phyloP scores from a whole-genome alignment of 352 stramenopile species.

The Nothophytophthora sp. region DNA sequence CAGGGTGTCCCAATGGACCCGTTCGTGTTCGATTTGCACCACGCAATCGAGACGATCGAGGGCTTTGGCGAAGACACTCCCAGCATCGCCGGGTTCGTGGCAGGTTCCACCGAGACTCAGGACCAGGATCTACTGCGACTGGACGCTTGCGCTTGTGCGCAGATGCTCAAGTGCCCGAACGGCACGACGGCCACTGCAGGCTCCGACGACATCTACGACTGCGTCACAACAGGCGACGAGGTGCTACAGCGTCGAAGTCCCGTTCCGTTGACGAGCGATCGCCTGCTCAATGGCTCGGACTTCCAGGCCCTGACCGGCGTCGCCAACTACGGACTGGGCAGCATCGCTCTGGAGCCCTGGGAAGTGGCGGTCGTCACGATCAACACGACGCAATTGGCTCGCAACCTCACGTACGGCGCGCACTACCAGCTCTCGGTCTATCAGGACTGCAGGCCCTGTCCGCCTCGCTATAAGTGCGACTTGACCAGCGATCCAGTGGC shows the following conservation, averaged over 20 bases:
- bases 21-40: constrained; percentile 92
- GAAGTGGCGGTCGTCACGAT: constrained; percentile 94
- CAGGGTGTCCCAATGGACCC: constrained; percentile 84
- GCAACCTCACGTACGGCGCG: constrained; percentile 96
- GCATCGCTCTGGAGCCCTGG: constrained; percentile 80
- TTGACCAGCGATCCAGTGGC: constrained; percentile 26
- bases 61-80: constrained; percentile 84
- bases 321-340: constrained; percentile 47
- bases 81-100: constrained; percentile 70
- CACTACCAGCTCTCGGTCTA: constrained; percentile 97
- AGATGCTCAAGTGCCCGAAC: constrained; percentile 95
- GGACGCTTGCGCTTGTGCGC: constrained; percentile 93
- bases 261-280: constrained; percentile 58
- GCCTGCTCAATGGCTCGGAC: constrained; percentile 59
- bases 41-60: constrained; percentile 86
- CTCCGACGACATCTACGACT: constrained; percentile 84
- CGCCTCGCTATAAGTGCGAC: constrained; percentile 91
- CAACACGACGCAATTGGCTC: constrained; percentile 87
- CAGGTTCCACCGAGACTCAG: constrained; percentile 18
- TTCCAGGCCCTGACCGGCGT: constrained; percentile 80
- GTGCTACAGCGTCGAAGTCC: constrained; percentile 88
- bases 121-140: constrained; percentile 62
- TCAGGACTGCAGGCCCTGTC: constrained; percentile 95
- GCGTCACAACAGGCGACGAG: constrained; percentile 89
- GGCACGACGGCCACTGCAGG: constrained; percentile 80